phyloP scores from a whole-genome alignment of 2,329 filamentous ascomycete genomes.

The Diplodia seriata region DNA sequence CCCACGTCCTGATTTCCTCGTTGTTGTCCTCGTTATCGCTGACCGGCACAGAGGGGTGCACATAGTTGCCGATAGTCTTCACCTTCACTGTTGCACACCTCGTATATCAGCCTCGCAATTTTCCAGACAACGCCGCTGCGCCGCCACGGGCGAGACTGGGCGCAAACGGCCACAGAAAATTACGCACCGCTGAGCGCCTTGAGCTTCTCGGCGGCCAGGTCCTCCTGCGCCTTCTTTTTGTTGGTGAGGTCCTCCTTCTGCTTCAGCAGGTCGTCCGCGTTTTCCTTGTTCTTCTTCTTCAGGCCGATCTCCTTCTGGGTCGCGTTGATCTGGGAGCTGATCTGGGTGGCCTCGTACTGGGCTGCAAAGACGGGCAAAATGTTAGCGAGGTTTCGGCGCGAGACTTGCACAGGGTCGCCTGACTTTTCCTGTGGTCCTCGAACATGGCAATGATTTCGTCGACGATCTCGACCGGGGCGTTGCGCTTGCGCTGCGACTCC shows the following conservation, averaged over 20 bases:
- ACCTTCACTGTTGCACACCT: slow-evolving; percentile 64
- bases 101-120: neutral
- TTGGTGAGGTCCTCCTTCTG: slow-evolving; percentile 80
- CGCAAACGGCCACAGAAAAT: neutral
- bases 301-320: slow-evolving; percentile 87
- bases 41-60: slow-evolving; percentile 85
- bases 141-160: neutral
- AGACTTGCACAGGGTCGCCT: slow-evolving; percentile 36
- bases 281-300: slow-evolving; percentile 95
- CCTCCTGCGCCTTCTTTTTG: slow-evolving; percentile 80
- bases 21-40: slow-evolving; percentile 92
- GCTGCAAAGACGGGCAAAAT: slow-evolving; percentile 52
- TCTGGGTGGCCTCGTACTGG: slow-evolving; percentile 78
- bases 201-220: slow-evolving; percentile 78
- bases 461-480: slow-evolving; percentile 81
- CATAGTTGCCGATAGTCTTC: slow-evolving; percentile 86
- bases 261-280: slow-evolving; percentile 78
- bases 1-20: slow-evolving; percentile 76
- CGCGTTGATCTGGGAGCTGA: slow-evolving; percentile 84
- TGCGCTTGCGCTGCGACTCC: slow-evolving; percentile 84
- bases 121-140: neutral
- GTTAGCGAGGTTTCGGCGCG: neutral
- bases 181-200: slow-evolving; percentile 64
- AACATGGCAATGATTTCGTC: slow-evolving; percentile 90
- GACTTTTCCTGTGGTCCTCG: slow-evolving; percentile 82